phyloP scores from a whole-genome alignment of 2,329 filamentous ascomycete species.

The Penicillium sp. region DNA sequence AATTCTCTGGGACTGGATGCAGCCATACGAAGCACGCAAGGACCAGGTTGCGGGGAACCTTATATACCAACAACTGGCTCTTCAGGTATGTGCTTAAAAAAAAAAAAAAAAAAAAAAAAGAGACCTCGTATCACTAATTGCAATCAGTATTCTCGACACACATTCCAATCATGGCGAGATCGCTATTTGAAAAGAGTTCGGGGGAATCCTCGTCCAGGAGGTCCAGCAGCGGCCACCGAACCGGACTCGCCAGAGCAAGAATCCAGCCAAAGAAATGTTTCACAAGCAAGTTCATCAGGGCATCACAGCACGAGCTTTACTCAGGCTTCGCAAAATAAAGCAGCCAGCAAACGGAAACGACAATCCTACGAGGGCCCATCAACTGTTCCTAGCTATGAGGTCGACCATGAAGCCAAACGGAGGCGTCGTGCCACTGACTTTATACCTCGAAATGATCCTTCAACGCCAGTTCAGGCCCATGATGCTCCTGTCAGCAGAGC shows the following conservation, averaged over 20 bases:
- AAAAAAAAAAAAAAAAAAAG: not conserved
- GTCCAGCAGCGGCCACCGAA: conserved; percentile 13
- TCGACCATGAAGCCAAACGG: not conserved
- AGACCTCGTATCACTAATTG: not conserved
- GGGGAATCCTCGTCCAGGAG: conserved; percentile 32
- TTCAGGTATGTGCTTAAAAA: conserved; percentile 26
- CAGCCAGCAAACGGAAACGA: conserved; percentile 8
- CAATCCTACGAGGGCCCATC: conserved; percentile 3
- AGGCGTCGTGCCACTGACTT: conserved; percentile 13
- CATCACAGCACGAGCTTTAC: not conserved
- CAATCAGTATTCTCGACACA: conserved; percentile 40
- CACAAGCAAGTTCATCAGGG: conserved; percentile 9
- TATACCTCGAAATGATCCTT: conserved; percentile 1
- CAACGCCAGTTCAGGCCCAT: conserved; percentile 6
- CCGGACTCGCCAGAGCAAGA: not conserved
- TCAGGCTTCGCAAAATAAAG: not conserved
- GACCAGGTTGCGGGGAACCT: conserved; percentile 37
- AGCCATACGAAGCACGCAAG: conserved; percentile 29
- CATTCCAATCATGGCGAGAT: conserved; percentile 48
- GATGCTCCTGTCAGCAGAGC: not conserved
- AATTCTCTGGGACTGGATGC: conserved; percentile 42
- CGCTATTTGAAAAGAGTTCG: conserved; percentile 42
- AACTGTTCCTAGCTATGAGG: not conserved
- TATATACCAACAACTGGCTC: conserved; percentile 43
- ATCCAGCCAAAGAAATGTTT: not conserved